Base-by-base conservation (phyloP, 345 rosid species). In the Stellera chamaejasme region DNA sequence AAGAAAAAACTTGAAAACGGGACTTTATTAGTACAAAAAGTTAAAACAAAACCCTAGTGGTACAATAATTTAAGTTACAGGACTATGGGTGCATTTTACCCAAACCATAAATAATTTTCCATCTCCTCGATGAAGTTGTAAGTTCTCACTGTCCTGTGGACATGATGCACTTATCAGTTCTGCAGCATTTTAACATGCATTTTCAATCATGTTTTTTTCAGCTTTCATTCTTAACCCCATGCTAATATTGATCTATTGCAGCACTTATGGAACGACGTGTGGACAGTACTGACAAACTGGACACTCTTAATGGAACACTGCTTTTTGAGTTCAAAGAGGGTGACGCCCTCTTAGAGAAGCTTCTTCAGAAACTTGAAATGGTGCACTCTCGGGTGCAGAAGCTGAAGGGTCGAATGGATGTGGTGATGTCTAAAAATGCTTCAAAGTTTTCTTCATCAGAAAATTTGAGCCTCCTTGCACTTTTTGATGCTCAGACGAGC, bases 371-470 rank as follows among this genome's bases (percentile, higher is more conserved):
- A 67, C 89, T 93, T 23, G 95, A 93, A 68, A 43, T 62, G 45
- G 79, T 68, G 49, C 78, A 82, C 60, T 72, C 85, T 11, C 81
- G 74, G 41, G 83, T 93, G 67, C 77, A 71, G 49, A 87, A 76
- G 54, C 69, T 93, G 70, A 87, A 73, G 79, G 60, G 61, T 28
- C 90, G 75, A 57, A 78, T 85, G 48, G 95, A 89, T 53, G 44
- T 62, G 42, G 66, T 83, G 63, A 76, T 82, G 63, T 78, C 92
- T 11, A 81, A 81, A 70, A 87, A 80, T 70, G 84, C 81, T 13
- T 74, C 88, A 16, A 89, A 74, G 68, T 82, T 93, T 71, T 89
- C 96, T 42, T 89, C 99, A 49, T 89, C 84, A 0, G 97, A 87
- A 79, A 90, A 87, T 66, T 66, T 89, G 72, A 83, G 88, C 73